A percentile compares a stretch with the other conserved stretches of the same genome.
Conservation (phyloP, 2,329 filamentous ascomycete species). For the Hypoxylon sp. region DNA sequence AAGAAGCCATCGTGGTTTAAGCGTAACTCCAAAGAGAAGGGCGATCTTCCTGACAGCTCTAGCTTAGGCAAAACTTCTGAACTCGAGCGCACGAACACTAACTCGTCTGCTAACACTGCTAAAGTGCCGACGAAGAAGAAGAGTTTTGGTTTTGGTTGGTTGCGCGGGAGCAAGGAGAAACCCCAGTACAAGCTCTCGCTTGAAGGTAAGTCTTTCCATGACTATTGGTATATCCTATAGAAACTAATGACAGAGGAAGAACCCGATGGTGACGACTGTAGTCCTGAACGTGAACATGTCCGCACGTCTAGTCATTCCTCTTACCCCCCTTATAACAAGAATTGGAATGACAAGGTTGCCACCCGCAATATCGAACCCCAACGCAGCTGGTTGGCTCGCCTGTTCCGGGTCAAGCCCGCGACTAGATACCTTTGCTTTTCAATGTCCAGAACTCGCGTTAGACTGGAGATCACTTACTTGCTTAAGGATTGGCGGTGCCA, state of each 20-base stretch:
- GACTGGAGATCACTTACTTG: conserved; percentile 81
- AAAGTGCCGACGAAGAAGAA: conserved; percentile 60
- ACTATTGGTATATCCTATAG: background rate
- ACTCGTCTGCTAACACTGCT: conserved; percentile 43
- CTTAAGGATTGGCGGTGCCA: conserved; percentile 85
- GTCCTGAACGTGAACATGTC: conserved; percentile 48
- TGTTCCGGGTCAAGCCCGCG: conserved; percentile 91
- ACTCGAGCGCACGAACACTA: conserved; percentile 44
- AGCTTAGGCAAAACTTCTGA: conserved; percentile 38
- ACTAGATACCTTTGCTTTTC: conserved; percentile 81
- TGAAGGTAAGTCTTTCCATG: conserved; percentile 57
- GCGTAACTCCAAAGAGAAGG: conserved; percentile 60
- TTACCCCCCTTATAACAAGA: conserved; percentile 40
- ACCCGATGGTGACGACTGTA: conserved; percentile 54
- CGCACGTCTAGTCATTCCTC: conserved; percentile 44
- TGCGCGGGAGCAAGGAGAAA: conserved; percentile 64
- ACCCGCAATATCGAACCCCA: conserved; percentile 73
- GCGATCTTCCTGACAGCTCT: conserved; percentile 41
- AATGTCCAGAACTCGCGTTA: conserved; percentile 78
- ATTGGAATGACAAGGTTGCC: conserved; percentile 45
- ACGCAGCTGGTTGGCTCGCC: conserved; percentile 89
- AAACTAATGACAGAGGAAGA: conserved; percentile 50
- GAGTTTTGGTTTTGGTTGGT: conserved; percentile 68
- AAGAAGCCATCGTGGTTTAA: conserved; percentile 69
- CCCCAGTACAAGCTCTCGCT: conserved; percentile 60